Evolutionary conservation across 2,329 filamentous ascomycete genomes (phyloP).

Genomic region (Aspergillus hortae): DNA sequence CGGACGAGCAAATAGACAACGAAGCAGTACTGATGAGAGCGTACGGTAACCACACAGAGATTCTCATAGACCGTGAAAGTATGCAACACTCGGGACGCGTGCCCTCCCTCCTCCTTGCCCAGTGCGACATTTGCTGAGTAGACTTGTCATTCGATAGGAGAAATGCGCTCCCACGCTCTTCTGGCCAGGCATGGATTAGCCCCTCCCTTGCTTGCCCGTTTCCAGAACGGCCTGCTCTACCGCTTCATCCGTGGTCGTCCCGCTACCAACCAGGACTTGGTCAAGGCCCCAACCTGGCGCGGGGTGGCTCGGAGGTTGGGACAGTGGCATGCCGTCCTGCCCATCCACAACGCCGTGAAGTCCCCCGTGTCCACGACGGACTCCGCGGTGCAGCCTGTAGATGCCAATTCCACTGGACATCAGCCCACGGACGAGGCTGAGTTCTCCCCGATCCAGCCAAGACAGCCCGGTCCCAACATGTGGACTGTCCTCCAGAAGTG

Average conservation of each 20-base stretch:
- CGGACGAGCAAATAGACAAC: constrained; percentile 72
- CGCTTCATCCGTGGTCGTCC: constrained; percentile 79
- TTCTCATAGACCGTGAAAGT: constrained; percentile 93
- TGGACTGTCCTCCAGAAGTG: constrained; percentile 97
- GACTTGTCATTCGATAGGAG: constrained; percentile 44
- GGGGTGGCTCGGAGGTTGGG: constrained; percentile 81
- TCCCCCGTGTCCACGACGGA: constrained; percentile 14
- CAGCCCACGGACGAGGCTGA: constrained; percentile 13
- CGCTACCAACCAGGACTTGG: constrained; percentile 76
- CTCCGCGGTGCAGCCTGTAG: constrained; percentile 19
- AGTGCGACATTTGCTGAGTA: constrained; percentile 35
- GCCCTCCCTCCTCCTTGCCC: constrained; percentile 20
- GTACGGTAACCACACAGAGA: constrained; percentile 89
- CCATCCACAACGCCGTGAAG: constrained; percentile 48
- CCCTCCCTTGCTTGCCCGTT: constrained; percentile 81
- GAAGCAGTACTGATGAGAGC: constrained; percentile 87
- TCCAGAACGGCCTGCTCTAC: constrained; percentile 95
- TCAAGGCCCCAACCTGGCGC: constrained; percentile 69
- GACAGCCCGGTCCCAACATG: constrained; percentile 75
- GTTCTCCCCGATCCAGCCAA: constrained; percentile 49
- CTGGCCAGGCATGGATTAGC: constrained; percentile 80
- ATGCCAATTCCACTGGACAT: constrained; percentile 10
- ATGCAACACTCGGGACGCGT: constrained; percentile 42
- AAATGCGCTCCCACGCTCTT: constrained; percentile 71
- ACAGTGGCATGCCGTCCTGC: constrained; percentile 82